Evolutionary conservation across 2,329 filamentous ascomycete genomes (phyloP).

Genomic region (Cryphonectria radicalis): DNA sequence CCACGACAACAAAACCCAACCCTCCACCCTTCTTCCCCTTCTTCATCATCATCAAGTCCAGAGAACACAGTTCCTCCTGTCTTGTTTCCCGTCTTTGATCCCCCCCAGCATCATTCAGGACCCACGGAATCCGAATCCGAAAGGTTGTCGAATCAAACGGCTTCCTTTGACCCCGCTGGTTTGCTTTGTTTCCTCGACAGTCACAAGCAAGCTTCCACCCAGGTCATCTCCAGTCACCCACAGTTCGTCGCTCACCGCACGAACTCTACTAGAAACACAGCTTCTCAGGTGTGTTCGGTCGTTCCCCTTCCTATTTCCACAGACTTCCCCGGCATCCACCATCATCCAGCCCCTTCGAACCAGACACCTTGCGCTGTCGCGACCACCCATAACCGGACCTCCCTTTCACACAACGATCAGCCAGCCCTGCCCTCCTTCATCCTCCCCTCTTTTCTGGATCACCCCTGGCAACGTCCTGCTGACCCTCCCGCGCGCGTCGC

Average conservation of each 20-base stretch:
- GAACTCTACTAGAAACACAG: conserved; percentile 13
- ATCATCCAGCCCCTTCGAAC: background rate
- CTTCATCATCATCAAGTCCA: conserved; percentile 7
- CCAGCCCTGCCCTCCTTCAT: background rate
- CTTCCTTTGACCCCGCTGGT: conserved; percentile 28
- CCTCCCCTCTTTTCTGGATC: background rate
- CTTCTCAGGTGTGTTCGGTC: conserved; percentile 23
- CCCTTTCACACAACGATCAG: background rate
- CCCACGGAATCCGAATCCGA: conserved; percentile 22
- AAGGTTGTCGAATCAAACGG: conserved; percentile 17
- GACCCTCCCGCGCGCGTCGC: conserved; percentile 26
- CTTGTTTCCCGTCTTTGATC: conserved; percentile 12
- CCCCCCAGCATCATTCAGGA: conserved; percentile 28
- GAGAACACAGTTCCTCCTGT: conserved; percentile 29
- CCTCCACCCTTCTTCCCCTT: conserved; percentile 18
- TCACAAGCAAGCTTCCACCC: conserved; percentile 19
- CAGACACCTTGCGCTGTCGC: background rate
- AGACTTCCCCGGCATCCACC: background rate
- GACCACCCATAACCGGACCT: background rate
- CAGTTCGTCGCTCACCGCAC: conserved; percentile 15
- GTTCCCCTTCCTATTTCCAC: no score
- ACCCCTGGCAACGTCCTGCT: conserved; percentile 11
- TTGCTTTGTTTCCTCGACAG: conserved; percentile 27
- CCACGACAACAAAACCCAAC: conserved; percentile 21
- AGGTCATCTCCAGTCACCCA: conserved; percentile 23